Percentiles rank a stretch among this genome's conserved stretches.
Conservation (phyloP, 108 stramenopile species). For the Cyclotella cryptica region DNA sequence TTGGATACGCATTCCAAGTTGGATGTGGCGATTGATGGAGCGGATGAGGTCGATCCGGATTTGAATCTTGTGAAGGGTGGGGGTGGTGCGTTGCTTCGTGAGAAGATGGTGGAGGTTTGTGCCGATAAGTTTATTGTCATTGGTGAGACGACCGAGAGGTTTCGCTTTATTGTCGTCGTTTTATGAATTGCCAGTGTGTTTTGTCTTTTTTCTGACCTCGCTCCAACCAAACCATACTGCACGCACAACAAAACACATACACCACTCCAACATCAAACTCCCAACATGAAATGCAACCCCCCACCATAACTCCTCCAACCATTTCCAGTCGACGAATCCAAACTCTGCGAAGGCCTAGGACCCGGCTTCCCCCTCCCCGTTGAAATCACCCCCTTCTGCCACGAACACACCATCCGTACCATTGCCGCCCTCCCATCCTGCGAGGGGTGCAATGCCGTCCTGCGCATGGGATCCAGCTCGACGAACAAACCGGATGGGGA, state of each 20-base stretch:
- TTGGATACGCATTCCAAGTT: conserved; percentile 94
- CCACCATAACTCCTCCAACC: no score
- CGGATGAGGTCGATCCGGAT: conserved; percentile 96
- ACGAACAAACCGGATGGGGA: conserved; percentile 91
- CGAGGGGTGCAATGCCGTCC: conserved; percentile 90
- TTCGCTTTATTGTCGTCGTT: not conserved
- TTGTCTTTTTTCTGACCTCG: not conserved
- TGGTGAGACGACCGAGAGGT: conserved; percentile 49
- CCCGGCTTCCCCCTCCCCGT: conserved; percentile 95
- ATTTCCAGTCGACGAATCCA: conserved; percentile 97
- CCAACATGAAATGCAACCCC: not conserved
- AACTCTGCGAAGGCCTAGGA: conserved; percentile 94
- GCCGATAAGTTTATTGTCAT: conserved; percentile 91
- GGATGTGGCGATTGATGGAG: conserved; percentile 99
- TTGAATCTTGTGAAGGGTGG: conserved; percentile 98
- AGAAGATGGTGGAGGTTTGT: conserved; percentile 96
- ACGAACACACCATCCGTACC: conserved; percentile 93
- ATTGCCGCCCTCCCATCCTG: conserved; percentile 87
- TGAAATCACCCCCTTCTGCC: conserved; percentile 97
- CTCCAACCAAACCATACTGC: no score
- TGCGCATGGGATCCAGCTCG: conserved; percentile 85
- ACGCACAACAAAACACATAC: not conserved
- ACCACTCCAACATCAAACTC: not conserved
- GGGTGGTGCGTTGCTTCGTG: conserved; percentile 94
- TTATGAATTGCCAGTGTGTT: not conserved